Conservation (phyloP, 2,329 filamentous ascomycete genomes). For the Knoxdaviesia proteae region DNA sequence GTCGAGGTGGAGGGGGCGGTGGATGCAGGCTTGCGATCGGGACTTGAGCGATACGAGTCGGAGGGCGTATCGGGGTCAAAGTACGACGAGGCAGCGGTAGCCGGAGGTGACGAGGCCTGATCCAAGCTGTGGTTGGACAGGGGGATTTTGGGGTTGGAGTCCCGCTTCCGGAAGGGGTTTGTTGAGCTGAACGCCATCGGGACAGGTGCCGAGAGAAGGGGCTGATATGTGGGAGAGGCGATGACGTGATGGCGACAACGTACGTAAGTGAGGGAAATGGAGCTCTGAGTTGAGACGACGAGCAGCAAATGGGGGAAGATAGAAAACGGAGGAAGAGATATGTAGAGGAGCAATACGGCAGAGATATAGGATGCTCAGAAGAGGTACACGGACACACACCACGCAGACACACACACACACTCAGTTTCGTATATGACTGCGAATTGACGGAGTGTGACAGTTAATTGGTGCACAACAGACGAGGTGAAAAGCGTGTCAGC, state of each 20-base stretch:
- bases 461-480: too few relatives aligned
- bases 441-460: too few relatives aligned
- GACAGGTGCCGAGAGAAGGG: too few relatives aligned
- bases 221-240: not conserved
- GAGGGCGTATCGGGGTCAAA: too few relatives aligned
- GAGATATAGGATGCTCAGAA: not conserved
- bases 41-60: too few relatives aligned
- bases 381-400: not conserved
- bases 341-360: not conserved
- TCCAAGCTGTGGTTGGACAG: not conserved
- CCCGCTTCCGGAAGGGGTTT: conserved; percentile 2
- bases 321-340: not conserved
- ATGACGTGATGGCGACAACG: not conserved
- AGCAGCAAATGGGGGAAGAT: not conserved
- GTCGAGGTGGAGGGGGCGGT: not conserved
- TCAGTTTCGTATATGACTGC: not conserved
- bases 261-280: not conserved
- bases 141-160: too few relatives aligned
- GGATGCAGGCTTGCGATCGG: too few relatives aligned
- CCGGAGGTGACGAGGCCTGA: not conserved
- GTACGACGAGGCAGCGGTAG: not conserved
- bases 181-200: not conserved
- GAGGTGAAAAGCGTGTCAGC: not conserved
- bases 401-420: not conserved
- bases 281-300: not conserved